phyloP scores from a whole-genome alignment of 148 eudicot genomes.

The Polygonum maritimum region DNA sequence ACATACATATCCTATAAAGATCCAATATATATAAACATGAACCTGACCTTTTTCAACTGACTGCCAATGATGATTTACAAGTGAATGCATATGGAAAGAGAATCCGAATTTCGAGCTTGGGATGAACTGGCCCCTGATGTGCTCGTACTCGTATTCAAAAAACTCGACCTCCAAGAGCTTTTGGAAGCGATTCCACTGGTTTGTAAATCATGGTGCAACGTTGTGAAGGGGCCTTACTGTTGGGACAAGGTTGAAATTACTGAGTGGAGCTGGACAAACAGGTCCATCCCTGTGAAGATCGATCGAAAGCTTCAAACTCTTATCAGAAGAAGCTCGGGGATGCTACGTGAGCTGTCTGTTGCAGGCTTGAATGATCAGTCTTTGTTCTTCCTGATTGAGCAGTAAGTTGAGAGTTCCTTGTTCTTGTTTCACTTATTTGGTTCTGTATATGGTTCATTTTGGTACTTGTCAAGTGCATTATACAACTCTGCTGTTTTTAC shows the following conservation, averaged over 20 bases:
- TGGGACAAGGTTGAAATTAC: conserved; percentile 64
- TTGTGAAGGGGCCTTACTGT: conserved; percentile 61
- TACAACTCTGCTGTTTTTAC: not conserved
- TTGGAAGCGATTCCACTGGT: conserved; percentile 57
- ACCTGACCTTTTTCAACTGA: too few species aligned
- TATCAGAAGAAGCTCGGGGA: conserved; percentile 42
- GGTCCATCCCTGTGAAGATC: not conserved
- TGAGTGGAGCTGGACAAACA: conserved; percentile 23
- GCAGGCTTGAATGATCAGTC: conserved; percentile 34
- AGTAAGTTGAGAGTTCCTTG: conserved; percentile 27
- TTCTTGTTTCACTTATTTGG: not conserved
- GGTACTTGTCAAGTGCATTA: not conserved
- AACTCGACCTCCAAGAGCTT: conserved; percentile 36
- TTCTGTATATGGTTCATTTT: not conserved
- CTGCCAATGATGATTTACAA: too few species aligned
- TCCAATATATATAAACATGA: too few species aligned
- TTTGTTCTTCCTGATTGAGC: conserved; percentile 47
- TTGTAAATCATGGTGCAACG: conserved; percentile 61
- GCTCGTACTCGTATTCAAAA: conserved; percentile 27
- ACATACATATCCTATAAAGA: too few species aligned
- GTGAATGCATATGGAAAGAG: too few species aligned
- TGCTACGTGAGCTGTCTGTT: conserved; percentile 41
- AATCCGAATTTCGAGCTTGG: too few species aligned
- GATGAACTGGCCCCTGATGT: too few species aligned
- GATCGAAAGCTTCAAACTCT: conserved; percentile 50